A percentile compares a stretch with the other conserved stretches of the same genome.
Conservation (phyloP, 192 early-diverging fungal genomes). For the Coemansia guatemalensis region DNA sequence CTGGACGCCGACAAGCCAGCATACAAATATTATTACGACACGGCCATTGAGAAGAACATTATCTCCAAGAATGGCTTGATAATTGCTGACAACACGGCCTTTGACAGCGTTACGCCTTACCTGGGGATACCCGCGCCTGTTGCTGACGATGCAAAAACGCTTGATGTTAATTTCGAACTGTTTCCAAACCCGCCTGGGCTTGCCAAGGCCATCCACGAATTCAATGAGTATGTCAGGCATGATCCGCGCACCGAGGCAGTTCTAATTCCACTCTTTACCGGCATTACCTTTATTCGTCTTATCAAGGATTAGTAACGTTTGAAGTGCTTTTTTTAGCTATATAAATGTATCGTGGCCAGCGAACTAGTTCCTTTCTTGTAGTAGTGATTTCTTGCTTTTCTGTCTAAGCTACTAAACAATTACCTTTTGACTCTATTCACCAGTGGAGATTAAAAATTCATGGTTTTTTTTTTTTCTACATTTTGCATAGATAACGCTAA, state of each 20-base stretch:
- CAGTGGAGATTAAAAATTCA: too few relatives aligned
- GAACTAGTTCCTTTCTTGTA: too few relatives aligned
- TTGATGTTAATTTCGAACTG: conserved; percentile 8
- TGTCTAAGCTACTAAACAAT: too few relatives aligned
- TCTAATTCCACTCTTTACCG: conserved; percentile 59
- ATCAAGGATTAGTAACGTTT: not conserved
- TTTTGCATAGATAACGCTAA: too few relatives aligned
- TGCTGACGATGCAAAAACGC: conserved; percentile 8
- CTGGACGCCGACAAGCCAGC: conserved; percentile 62
- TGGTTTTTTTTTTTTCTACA: too few relatives aligned
- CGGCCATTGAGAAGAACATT: conserved; percentile 60
- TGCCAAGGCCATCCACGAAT: conserved; percentile 44
- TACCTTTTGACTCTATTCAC: too few relatives aligned
- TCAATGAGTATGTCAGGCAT: conserved; percentile 62
- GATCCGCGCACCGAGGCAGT: conserved; percentile 61
- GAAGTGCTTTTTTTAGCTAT: too few relatives aligned
- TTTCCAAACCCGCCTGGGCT: not conserved
- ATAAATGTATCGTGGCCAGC: too few relatives aligned
- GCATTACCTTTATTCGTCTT: conserved; percentile 26
- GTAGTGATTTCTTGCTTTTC: too few relatives aligned
- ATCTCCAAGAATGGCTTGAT: conserved; percentile 60
- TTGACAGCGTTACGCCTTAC: conserved; percentile 20
- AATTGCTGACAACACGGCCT: conserved; percentile 64
- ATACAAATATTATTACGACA: conserved; percentile 65
- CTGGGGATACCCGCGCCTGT: conserved; percentile 25